Percentiles rank a stretch among this genome's conserved stretches.
Evolutionary conservation across 1,284 basidiomycete genomes (phyloP).

Genomic region (Lentinula novae-zelandiae): DNA sequence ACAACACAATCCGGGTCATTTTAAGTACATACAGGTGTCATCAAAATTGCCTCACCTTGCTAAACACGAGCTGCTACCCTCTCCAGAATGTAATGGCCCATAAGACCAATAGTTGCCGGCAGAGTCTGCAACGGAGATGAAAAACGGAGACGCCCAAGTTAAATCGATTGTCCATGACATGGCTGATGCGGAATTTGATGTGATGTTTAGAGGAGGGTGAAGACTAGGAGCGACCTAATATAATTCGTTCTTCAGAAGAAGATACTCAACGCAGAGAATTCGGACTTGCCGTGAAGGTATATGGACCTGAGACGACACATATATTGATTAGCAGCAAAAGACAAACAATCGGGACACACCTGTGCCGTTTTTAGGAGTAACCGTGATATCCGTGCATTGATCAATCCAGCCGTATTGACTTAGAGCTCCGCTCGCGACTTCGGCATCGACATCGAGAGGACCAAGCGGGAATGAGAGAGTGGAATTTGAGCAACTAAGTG

Average conservation of each 20-base stretch:
- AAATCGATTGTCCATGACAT: slow-evolving; percentile 58
- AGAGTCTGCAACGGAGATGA: slow-evolving; percentile 50
- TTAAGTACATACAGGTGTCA: not conserved
- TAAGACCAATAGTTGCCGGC: slow-evolving; percentile 48
- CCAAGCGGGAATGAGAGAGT: slow-evolving; percentile 34
- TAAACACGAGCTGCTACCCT: slow-evolving; percentile 32
- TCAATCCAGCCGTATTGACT: slow-evolving; percentile 58
- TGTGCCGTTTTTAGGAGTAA: slow-evolving; percentile 53
- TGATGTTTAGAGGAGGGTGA: slow-evolving; percentile 57
- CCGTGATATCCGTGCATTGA: slow-evolving; percentile 53
- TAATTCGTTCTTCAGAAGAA: not conserved
- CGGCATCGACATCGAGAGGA: slow-evolving; percentile 40
- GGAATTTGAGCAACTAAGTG: slow-evolving; percentile 42
- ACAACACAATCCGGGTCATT: not conserved
- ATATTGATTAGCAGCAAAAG: not conserved
- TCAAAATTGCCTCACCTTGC: slow-evolving; percentile 17
- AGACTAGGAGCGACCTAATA: slow-evolving; percentile 52
- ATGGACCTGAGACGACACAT: slow-evolving; percentile 34
- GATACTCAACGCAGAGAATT: not conserved
- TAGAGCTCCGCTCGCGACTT: slow-evolving; percentile 43
- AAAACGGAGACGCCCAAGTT: slow-evolving; percentile 54
- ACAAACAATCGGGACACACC: not conserved
- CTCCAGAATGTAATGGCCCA: slow-evolving; percentile 48
- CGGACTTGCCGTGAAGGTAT: slow-evolving; percentile 45
- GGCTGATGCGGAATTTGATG: slow-evolving; percentile 33